These are phyloP conservation scores for Shiraia sp. DNA, from an alignment of 2,329 filamentous ascomycete species.

Conservation along the genomic window DNA sequence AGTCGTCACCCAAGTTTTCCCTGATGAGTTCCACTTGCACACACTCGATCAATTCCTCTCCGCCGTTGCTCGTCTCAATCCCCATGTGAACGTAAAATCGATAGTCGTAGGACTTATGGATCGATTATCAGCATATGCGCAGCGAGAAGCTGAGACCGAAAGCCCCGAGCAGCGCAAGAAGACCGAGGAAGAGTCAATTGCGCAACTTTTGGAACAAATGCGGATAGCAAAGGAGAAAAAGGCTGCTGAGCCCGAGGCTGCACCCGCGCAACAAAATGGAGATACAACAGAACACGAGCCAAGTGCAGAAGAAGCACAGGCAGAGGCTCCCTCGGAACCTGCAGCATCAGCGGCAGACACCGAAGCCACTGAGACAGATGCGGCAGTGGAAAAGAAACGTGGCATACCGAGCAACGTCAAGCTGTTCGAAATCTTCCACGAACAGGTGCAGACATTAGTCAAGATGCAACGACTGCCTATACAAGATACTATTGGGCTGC, in stretches of 20 bases:
- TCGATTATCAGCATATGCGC: constrained; percentile 89
- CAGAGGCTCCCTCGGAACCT: constrained; percentile 34
- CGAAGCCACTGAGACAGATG: constrained; percentile 47
- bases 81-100: constrained; percentile 95
- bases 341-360: constrained; percentile 39
- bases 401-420: constrained; percentile 77
- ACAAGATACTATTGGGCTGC: constrained; percentile 88
- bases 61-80: constrained; percentile 89
- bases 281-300: constrained; percentile 26
- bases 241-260: constrained; percentile 30
- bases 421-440: constrained; percentile 96
- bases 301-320: constrained; percentile 28
- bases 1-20: constrained; percentile 98
- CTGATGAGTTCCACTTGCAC: constrained; percentile 96
- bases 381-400: constrained; percentile 50
- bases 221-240: constrained; percentile 66
- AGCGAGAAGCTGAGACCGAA: constrained; percentile 77
- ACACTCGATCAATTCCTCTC: constrained; percentile 94
- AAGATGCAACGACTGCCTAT: constrained; percentile 89
- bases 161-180: constrained; percentile 72
- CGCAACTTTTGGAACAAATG: constrained; percentile 76
- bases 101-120: constrained; percentile 99
- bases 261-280: constrained; percentile 40
- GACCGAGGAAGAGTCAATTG: constrained; percentile 81
- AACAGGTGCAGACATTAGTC: constrained; percentile 91